phyloP scores from a whole-genome alignment of 805 yeast genomes.

The Teunomyces atbi region DNA sequence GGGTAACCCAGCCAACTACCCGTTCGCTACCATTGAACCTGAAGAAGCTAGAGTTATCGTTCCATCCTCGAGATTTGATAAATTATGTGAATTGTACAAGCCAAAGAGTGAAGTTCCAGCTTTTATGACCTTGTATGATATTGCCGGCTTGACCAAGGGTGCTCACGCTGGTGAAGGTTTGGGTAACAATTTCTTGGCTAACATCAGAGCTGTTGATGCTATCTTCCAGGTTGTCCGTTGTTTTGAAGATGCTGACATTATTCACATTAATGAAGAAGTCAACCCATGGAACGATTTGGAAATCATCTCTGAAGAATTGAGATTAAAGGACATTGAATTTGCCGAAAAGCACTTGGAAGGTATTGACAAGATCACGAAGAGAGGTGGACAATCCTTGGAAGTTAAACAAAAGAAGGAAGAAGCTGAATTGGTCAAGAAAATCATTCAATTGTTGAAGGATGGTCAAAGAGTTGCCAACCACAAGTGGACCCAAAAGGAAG shows the following conservation, averaged over 20 bases:
- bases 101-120: conserved; percentile 92
- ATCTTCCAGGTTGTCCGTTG: conserved; percentile 97
- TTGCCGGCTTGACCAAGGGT: conserved; percentile 97
- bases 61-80: conserved; percentile 86
- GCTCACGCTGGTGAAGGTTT: conserved; percentile 97
- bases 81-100: conserved; percentile 66
- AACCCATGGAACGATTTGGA: conserved; percentile 94
- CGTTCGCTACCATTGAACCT: conserved; percentile 97
- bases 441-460: conserved; percentile 72
- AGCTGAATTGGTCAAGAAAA: conserved; percentile 67
- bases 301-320: conserved; percentile 85
- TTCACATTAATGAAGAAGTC: conserved; percentile 91
- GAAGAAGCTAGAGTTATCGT: conserved; percentile 96
- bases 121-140: conserved; percentile 87
- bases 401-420: conserved; percentile 87
- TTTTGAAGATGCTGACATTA: conserved; percentile 96
- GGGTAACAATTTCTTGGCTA: conserved; percentile 95
- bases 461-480: conserved; percentile 89
- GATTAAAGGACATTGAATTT: conserved; percentile 96
- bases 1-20: conserved; percentile 97
- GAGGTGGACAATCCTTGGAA: conserved; percentile 88
- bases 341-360: conserved; percentile 77
- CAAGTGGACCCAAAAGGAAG: conserved; percentile 86
- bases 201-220: conserved; percentile 97
- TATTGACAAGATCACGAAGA: conserved; percentile 73